These are phyloP conservation scores for Myochromella boudieri DNA, from an alignment of 768 basidiomycete species.

Conservation along the genomic window DNA sequence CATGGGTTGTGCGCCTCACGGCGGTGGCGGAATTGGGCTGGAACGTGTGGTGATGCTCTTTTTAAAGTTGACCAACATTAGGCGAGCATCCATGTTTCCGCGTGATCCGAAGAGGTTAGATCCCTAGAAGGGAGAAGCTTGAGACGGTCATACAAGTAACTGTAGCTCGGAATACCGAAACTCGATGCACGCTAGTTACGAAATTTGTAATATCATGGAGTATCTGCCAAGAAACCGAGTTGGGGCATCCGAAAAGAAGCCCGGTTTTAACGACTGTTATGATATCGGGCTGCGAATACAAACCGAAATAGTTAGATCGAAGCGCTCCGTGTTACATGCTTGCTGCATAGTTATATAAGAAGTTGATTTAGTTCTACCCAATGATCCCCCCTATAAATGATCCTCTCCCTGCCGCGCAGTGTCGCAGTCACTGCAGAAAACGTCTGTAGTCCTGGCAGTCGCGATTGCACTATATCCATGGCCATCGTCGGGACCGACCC, in stretches of 20 bases:
- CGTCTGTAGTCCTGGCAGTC: constrained; percentile 20
- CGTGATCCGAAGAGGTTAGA: constrained; percentile 94
- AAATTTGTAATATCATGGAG: no score
- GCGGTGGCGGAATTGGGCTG: constrained; percentile 93
- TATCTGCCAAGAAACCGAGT: constrained; percentile 26
- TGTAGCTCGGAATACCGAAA: no score
- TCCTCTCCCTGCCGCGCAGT: constrained; percentile 25
- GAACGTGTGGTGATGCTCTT: constrained; percentile 98
- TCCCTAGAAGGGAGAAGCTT: constrained; percentile 52
- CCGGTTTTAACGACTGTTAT: constrained; percentile 18
- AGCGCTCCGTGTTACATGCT: constrained; percentile 14
- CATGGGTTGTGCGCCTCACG: constrained; percentile 94
- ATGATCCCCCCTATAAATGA: not conserved
- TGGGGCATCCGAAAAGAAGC: constrained; percentile 32
- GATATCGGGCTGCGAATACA: constrained; percentile 27
- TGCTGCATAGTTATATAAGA: constrained; percentile 8
- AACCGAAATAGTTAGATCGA: constrained; percentile 25
- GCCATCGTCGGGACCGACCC: constrained; percentile 26
- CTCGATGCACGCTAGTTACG: no score
- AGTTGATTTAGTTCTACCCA: not conserved
- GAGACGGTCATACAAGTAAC: no score
- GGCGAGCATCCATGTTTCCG: constrained; percentile 91
- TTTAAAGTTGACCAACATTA: constrained; percentile 94
- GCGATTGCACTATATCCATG: constrained; percentile 19
- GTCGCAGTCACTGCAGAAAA: constrained; percentile 18